Percentiles rank a stretch among this genome's conserved stretches.
These are phyloP conservation scores for Rhizodiscina lignyota DNA, from an alignment of 495 filamentous ascomycete species.

Conservation along the genomic window DNA sequence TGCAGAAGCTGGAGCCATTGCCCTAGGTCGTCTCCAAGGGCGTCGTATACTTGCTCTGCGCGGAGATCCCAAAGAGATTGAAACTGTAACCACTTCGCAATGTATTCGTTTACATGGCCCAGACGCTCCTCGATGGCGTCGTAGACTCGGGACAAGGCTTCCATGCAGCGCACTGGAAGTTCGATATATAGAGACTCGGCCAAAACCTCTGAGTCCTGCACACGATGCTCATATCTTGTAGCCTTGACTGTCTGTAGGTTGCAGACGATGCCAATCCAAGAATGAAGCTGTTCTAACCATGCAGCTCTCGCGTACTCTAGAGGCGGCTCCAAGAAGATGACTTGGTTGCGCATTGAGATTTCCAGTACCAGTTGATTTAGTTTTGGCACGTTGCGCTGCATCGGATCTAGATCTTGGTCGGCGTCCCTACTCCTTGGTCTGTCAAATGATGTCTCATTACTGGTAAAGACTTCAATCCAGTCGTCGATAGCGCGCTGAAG, in stretches of 20 bases:
- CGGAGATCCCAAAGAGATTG: conserved; percentile 97
- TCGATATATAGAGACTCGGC: conserved; percentile 18
- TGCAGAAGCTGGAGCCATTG: conserved; percentile 88
- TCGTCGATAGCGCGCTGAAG: conserved; percentile 62
- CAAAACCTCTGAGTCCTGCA: conserved; percentile 46
- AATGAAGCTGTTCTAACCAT: conserved; percentile 84
- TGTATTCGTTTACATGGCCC: conserved; percentile 57
- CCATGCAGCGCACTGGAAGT: conserved; percentile 66
- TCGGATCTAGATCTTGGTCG: neutral
- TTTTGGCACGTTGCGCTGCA: conserved; percentile 26
- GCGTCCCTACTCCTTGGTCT: conserved; percentile 13
- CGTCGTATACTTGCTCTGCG: conserved; percentile 82
- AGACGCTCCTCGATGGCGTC: conserved; percentile 63
- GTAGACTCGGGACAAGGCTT: conserved; percentile 63
- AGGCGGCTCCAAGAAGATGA: conserved; percentile 88
- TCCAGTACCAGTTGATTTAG: conserved; percentile 67
- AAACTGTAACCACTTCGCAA: conserved; percentile 96
- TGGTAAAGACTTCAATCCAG: conserved; percentile 71
- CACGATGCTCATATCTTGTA: conserved; percentile 80
- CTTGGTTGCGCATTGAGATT: conserved; percentile 88
- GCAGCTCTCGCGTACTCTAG: conserved; percentile 80
- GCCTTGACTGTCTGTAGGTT: conserved; percentile 85
- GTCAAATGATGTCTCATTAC: conserved; percentile 17
- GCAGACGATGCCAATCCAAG: conserved; percentile 84
- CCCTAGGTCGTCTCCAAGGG: conserved; percentile 77